Evolutionary conservation across 495 filamentous ascomycete species (phyloP), one percentile per base, ranked within the genome.

Genomic region (Physcia stellaris): DNA sequence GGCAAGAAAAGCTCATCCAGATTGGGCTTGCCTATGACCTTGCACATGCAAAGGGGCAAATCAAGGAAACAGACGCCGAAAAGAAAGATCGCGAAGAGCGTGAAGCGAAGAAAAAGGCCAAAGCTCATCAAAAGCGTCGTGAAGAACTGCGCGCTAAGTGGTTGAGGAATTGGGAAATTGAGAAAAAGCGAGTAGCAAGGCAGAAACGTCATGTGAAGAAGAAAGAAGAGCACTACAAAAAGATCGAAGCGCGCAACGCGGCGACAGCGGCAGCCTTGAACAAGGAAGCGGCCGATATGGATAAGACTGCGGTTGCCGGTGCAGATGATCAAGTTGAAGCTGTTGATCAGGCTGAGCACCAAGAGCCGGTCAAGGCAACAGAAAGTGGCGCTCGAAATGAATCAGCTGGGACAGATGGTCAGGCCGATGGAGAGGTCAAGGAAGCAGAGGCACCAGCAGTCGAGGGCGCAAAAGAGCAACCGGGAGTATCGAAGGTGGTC

Each of bases 1-100:
- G 73, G 18, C 76, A 85, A 20, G 83, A 87, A 32, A 95, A 95
- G 56, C 66, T 95, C 2, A 70, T 86, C 2, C 77, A 81, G 40
- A 76, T 88, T 16, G 86, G 83, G 3, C 68, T 80, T 20, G 76
- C 79, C 4, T 92, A 93, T 41, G 87, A 94, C 50, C 58, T 88
- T 7, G 84, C 86, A 3, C 83, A 92, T 50, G 77, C 75, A 24
- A 87, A 86, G 54, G 80, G 78, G 13, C 68, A 77, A 16, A 62
- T 79, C 17, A 55, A 64, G 21, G 78, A 85, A 46, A 75, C 74
- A 4, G 62, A 77, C n/a, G 62, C 69, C 38, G 79, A 85, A 49
- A 77, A 75, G 54, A 48, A 56, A 20, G 50, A 43, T 15, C 59
- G 56, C 7, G 56, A 72, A 34, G 58, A 63, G 30, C 56, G 57